A percentile compares a stretch with the other conserved stretches of the same genome.
These are phyloP conservation scores for Aspergillus intermedius DNA, from an alignment of 2,329 filamentous ascomycete species.

Conservation along the genomic window DNA sequence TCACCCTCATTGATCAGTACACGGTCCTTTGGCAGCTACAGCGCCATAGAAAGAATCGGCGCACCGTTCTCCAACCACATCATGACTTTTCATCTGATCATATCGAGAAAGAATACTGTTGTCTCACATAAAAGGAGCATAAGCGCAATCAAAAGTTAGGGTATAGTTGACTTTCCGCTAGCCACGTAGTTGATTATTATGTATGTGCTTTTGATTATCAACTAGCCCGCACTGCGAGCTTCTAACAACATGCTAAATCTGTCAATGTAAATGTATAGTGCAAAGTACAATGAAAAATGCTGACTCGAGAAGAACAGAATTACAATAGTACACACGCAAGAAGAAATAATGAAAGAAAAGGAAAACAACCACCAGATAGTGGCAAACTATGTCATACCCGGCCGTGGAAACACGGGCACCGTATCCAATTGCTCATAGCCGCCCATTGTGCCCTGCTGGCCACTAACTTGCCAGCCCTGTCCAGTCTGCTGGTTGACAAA, in stretches of 20 bases:
- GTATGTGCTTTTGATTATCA: not conserved
- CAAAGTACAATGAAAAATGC: not conserved
- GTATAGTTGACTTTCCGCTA: too few species aligned
- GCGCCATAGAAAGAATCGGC: too few species aligned
- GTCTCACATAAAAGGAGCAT: too few species aligned
- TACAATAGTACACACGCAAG: not conserved
- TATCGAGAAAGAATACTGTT: too few species aligned
- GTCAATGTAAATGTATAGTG: not conserved
- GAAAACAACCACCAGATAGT: not conserved
- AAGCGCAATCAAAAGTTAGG: too few species aligned
- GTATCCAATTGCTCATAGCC: slow-evolving; percentile 68
- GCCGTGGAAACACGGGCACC: slow-evolving; percentile 77
- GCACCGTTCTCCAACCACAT: too few species aligned
- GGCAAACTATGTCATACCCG: slow-evolving; percentile 43
- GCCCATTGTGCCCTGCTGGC: slow-evolving; percentile 70
- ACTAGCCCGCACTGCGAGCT: not conserved
- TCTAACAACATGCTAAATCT: not conserved
- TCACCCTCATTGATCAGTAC: not conserved
- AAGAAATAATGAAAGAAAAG: not conserved
- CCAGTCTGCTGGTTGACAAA: slow-evolving; percentile 88
- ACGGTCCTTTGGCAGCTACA: too few species aligned
- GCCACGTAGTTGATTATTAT: too few species aligned
- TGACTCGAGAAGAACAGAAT: not conserved
- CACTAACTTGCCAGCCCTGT: slow-evolving; percentile 74
- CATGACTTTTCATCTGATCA: too few species aligned